A percentile compares a stretch with the other conserved stretches of the same genome.
phyloP scores from a whole-genome alignment of 352 stramenopile genomes.

The Phytopythium litorale region DNA sequence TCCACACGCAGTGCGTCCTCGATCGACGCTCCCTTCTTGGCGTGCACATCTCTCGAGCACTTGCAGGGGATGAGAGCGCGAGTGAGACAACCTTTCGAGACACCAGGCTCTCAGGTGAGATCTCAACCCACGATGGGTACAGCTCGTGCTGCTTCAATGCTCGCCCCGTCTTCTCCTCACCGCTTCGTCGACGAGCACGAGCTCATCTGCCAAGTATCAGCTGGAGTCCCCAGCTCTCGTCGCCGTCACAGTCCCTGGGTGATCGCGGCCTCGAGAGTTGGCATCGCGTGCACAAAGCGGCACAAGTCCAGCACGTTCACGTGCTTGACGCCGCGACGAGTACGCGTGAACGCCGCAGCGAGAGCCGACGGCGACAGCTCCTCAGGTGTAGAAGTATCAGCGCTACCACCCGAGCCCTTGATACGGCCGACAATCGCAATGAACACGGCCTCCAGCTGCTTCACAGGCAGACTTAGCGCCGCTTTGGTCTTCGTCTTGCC shows the following conservation, averaged over 20 bases:
- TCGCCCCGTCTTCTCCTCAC: no score
- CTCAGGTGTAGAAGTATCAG: background rate
- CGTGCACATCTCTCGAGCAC: background rate
- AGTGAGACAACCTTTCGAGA: background rate
- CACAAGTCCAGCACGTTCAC: slow-evolving; percentile 70
- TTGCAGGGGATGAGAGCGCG: background rate
- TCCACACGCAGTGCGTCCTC: background rate
- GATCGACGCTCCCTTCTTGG: background rate
- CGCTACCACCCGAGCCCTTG: background rate
- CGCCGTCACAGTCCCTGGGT: background rate
- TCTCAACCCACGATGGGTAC: background rate
- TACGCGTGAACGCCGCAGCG: slow-evolving; percentile 21
- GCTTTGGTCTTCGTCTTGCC: slow-evolving; percentile 24
- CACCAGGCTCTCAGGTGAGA: background rate
- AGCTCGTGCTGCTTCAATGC: background rate
- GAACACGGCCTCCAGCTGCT: slow-evolving; percentile 41
- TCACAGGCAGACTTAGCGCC: slow-evolving; percentile 35
- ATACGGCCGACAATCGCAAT: slow-evolving; percentile 9
- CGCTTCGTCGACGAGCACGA: no score
- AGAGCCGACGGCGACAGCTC: background rate
- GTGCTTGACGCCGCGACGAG: slow-evolving; percentile 34
- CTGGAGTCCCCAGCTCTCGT: no score
- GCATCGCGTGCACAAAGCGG: slow-evolving; percentile 37
- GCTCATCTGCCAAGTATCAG: no score
- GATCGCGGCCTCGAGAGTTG: slow-evolving; percentile 13